Evolutionary conservation across 805 yeast species (phyloP).

Genomic region (Metschnikowia borealis): DNA sequence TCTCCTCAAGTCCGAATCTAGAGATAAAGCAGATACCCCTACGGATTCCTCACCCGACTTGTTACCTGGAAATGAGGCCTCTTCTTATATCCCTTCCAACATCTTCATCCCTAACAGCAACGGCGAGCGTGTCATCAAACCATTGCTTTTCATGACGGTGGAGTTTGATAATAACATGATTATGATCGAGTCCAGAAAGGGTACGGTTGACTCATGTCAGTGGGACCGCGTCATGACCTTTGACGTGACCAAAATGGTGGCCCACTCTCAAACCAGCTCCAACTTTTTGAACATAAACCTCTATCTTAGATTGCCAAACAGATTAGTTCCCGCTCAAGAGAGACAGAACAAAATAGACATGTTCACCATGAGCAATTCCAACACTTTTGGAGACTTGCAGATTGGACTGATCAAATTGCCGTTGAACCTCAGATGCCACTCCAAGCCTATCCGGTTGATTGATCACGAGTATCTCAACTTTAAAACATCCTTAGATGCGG

Average conservation of each 20-base stretch:
- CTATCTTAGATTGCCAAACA: constrained; percentile 72
- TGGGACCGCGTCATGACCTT: constrained; percentile 90
- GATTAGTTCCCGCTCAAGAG: constrained; percentile 46
- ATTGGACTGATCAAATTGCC: constrained; percentile 69
- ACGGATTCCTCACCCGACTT: constrained; percentile 19
- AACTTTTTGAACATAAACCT: constrained; percentile 66
- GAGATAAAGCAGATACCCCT: neutral
- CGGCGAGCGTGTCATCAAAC: constrained; percentile 49
- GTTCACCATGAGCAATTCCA: constrained; percentile 33
- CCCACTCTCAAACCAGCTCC: constrained; percentile 39
- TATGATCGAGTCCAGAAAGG: constrained; percentile 80
- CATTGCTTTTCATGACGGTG: constrained; percentile 78
- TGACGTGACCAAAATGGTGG: constrained; percentile 57
- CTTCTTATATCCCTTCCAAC: constrained; percentile 45
- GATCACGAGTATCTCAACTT: constrained; percentile 52
- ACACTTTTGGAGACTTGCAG: constrained; percentile 60
- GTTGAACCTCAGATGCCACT: constrained; percentile 50
- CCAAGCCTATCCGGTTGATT: constrained; percentile 50
- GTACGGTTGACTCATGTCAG: constrained; percentile 69
- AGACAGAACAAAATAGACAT: constrained; percentile 25
- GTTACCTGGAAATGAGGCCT: constrained; percentile 30
- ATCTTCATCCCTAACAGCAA: constrained; percentile 46
- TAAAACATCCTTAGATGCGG: constrained; percentile 39
- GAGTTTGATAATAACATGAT: constrained; percentile 95
- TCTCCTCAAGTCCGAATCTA: constrained; percentile 9